Percentiles rank a stretch among this genome's conserved stretches.
phyloP scores from a whole-genome alignment of 2,329 filamentous ascomycete genomes.

The Botrytis paeoniae region DNA sequence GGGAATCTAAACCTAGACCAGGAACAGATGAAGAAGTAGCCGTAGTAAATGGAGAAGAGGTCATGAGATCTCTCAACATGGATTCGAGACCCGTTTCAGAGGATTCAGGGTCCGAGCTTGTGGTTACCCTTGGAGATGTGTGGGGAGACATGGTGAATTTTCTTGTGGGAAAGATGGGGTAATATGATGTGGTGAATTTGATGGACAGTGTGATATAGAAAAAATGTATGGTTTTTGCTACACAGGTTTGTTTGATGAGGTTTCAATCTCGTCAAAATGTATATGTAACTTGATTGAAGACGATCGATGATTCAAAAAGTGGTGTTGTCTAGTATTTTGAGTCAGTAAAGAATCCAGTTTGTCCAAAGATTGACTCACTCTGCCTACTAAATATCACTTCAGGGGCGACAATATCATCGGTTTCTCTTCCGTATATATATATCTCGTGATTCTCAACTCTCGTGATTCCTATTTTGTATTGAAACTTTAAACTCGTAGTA shows the following conservation, averaged over 20 bases:
- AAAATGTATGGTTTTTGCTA: background rate
- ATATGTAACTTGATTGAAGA: background rate
- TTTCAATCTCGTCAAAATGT: background rate
- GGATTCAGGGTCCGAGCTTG: slow-evolving; percentile 3
- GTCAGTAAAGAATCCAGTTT: background rate
- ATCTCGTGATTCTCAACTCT: slow-evolving; percentile 2
- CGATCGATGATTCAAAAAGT: background rate
- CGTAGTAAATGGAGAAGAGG: background rate
- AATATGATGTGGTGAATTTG: background rate
- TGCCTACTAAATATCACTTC: background rate
- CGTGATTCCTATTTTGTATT: background rate
- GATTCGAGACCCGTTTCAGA: slow-evolving; percentile 1
- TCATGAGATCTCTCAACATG: slow-evolving; percentile 6
- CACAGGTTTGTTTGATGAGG: background rate
- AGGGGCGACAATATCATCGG: background rate
- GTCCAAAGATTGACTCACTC: background rate
- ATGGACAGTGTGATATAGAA: background rate
- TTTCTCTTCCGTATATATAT: background rate
- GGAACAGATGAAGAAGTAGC: background rate
- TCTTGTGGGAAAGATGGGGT: background rate
- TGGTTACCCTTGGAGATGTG: background rate
- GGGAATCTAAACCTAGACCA: background rate
- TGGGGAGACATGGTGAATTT: slow-evolving; percentile 12
- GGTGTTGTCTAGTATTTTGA: background rate
- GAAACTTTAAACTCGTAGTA: background rate